Percentiles rank a stretch among this genome's conserved stretches.
Evolutionary conservation across 176 grass and related monocot genomes (phyloP).

Genomic region (Rhynchospora tenuis): DNA sequence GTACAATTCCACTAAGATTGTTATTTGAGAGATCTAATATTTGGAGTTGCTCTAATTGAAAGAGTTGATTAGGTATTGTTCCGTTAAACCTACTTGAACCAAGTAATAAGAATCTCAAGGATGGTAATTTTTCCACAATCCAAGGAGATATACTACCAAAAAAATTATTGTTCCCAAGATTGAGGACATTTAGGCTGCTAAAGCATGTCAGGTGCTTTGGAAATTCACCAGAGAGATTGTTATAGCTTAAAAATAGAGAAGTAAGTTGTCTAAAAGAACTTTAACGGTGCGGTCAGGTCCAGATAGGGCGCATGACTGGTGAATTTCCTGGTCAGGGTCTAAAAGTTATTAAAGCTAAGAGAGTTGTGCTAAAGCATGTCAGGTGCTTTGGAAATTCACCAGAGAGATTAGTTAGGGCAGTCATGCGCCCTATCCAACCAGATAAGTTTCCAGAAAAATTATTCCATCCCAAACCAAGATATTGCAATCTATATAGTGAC

Average conservation of each 20-base stretch:
- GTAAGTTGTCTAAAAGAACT: neutral
- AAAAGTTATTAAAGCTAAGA: constrained; percentile 1
- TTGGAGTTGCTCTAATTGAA: neutral
- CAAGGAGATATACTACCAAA: constrained; percentile 12
- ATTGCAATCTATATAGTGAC: neutral
- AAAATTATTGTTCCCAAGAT: constrained; percentile 23
- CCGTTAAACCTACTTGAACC: constrained; percentile 26
- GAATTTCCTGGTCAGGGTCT: too few species aligned
- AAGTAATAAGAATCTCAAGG: neutral
- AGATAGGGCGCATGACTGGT: too few species aligned
- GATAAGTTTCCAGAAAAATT: constrained; percentile 10
- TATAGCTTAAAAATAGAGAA: constrained; percentile 8
- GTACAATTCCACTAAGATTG: neutral
- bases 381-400: constrained; percentile 24
- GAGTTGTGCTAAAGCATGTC: neutral
- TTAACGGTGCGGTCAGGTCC: too few species aligned
- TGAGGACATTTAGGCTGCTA: neutral
- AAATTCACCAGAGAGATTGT: constrained; percentile 21
- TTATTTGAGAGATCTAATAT: neutral
- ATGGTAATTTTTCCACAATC: neutral
- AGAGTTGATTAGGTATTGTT: neutral
- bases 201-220: constrained; percentile 11
- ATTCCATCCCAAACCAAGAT: neutral
- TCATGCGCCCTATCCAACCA: neutral
- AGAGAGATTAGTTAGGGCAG: constrained; percentile 9